phyloP scores from a whole-genome alignment of 768 basidiomycete species.

The Pleurotus sapidus region DNA sequence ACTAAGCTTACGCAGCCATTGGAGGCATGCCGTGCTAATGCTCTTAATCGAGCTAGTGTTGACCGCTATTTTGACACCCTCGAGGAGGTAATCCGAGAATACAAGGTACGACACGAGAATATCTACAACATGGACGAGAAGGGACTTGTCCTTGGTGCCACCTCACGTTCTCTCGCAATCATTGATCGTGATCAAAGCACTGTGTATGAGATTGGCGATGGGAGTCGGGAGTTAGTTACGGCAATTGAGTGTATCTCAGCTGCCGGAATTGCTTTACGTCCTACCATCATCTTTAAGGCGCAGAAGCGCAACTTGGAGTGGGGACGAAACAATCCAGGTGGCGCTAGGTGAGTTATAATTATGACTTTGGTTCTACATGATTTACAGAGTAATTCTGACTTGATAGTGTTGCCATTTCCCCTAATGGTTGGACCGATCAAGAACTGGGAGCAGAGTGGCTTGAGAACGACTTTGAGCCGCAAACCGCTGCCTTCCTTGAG shows the following conservation, averaged over 20 bases:
- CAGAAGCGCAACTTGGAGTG: conserved; percentile 18
- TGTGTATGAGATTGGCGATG: conserved; percentile 20
- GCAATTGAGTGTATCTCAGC: conserved; percentile 43
- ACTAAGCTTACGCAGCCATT: conserved; percentile 15
- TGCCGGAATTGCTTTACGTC: conserved; percentile 32
- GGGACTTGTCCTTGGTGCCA: conserved; percentile 16
- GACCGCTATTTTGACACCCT: conserved; percentile 15
- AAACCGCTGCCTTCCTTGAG: conserved; percentile 13
- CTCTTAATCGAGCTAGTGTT: conserved; percentile 16
- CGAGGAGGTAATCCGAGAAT: conserved; percentile 11
- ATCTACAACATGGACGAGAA: conserved; percentile 30
- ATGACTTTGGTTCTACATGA: not conserved
- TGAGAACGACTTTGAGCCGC: conserved; percentile 28
- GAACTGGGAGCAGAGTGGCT: conserved; percentile 31
- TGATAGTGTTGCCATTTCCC: conserved; percentile 27
- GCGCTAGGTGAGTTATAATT: conserved; percentile 22
- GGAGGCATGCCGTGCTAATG: conserved; percentile 20
- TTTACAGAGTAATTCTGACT: not conserved
- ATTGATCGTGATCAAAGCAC: conserved; percentile 16
- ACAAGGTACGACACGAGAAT: conserved; percentile 19
- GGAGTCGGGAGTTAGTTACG: conserved; percentile 41
- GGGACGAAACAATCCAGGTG: conserved; percentile 20
- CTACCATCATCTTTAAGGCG: conserved; percentile 37
- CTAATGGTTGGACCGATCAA: conserved; percentile 39
- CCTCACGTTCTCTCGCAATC: conserved; percentile 11